Conservation (phyloP, 768 basidiomycete genomes). For the Grammothele lineata region DNA sequence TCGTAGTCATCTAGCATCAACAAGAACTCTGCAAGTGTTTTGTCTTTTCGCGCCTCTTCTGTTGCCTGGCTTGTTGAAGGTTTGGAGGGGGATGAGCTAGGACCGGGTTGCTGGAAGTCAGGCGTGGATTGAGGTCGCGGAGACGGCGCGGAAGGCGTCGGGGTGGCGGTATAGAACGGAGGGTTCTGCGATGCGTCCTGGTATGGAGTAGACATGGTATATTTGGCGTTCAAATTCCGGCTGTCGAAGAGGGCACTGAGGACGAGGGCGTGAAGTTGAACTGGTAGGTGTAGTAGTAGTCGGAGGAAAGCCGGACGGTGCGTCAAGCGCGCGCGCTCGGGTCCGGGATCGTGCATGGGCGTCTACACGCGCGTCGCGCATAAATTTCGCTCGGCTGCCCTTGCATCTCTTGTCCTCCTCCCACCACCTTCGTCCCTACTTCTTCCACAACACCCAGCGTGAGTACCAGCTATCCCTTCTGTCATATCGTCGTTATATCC, state of each 20-base stretch:
- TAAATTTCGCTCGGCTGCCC: neutral
- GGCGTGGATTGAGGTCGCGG: conserved; percentile 15
- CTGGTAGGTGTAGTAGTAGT: conserved; percentile 1
- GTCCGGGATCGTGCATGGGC: too few species aligned
- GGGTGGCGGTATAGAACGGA: conserved; percentile 13
- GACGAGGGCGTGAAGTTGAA: neutral
- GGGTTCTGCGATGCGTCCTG: conserved; percentile 8
- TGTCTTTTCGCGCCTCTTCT: conserved; percentile 83
- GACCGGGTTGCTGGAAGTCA: conserved; percentile 18
- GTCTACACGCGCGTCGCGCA: neutral
- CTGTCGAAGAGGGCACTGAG: too few species aligned
- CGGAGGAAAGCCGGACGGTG: too few species aligned
- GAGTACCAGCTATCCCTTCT: too few species aligned
- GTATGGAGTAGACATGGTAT: conserved; percentile 16
- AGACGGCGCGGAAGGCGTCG: conserved; percentile 13
- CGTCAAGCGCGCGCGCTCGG: too few species aligned
- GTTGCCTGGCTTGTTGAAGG: conserved; percentile 63
- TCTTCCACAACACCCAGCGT: neutral
- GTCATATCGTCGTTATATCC: too few species aligned
- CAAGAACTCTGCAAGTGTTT: conserved; percentile 89
- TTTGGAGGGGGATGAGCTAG: conserved; percentile 19
- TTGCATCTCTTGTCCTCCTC: neutral
- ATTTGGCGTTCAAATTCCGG: neutral
- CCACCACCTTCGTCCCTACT: neutral
- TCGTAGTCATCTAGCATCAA: conserved; percentile 97